Percentiles rank a stretch among this genome's conserved stretches.
These are phyloP conservation scores for Calcarisporium arbuscula DNA, from an alignment of 2,329 filamentous ascomycete species.

Conservation along the genomic window DNA sequence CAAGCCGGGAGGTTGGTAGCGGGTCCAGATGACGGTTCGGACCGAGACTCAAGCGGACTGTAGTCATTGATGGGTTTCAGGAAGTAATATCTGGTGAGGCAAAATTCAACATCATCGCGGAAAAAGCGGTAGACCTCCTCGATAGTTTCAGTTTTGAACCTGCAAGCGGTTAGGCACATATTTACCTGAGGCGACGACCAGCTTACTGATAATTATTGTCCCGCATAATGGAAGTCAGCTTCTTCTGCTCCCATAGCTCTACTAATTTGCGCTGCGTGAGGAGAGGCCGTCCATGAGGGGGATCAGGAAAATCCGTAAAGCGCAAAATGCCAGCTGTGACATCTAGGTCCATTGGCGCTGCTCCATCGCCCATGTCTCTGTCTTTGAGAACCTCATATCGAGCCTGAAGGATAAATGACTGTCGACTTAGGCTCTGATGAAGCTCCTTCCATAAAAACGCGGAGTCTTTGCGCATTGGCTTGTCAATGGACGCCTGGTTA, in stretches of 20 bases:
- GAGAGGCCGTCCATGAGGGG: constrained; percentile 37
- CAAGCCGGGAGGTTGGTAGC: constrained; percentile 35
- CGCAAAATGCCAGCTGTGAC: constrained; percentile 40
- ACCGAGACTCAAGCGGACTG: constrained; percentile 22
- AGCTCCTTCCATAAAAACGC: constrained; percentile 45
- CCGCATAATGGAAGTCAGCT: constrained; percentile 39
- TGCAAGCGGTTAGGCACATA: constrained; percentile 14
- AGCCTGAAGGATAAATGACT: constrained; percentile 51
- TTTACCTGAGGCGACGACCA: background rate
- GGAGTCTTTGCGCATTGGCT: constrained; percentile 30
- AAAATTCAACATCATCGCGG: constrained; percentile 48
- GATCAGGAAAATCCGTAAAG: constrained; percentile 57
- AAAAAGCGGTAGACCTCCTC: constrained; percentile 50
- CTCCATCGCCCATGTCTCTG: constrained; percentile 35
- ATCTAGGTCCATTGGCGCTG: constrained; percentile 32
- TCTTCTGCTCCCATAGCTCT: constrained; percentile 47
- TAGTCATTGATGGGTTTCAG: constrained; percentile 26
- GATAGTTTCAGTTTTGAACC: constrained; percentile 47
- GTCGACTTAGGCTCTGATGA: constrained; percentile 46
- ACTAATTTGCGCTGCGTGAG: constrained; percentile 49
- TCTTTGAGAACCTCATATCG: constrained; percentile 47
- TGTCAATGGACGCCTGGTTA: constrained; percentile 32
- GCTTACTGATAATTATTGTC: constrained; percentile 48
- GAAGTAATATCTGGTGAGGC: constrained; percentile 41
- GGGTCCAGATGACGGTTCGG: constrained; percentile 12